Evolutionary conservation across 1,139 yeast genomes (phyloP).

Genomic region (Candida sp.): DNA sequence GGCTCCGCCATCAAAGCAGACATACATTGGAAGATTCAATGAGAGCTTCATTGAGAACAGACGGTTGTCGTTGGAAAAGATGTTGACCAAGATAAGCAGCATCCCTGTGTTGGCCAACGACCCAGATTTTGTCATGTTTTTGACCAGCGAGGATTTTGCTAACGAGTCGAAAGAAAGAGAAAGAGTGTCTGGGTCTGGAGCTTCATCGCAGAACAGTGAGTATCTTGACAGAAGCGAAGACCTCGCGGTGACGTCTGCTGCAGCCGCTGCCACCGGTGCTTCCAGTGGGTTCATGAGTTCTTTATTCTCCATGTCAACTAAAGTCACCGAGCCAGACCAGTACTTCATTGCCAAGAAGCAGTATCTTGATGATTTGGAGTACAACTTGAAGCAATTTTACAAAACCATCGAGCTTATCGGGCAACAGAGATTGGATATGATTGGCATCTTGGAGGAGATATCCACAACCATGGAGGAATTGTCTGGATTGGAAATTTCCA

Average conservation of each 20-base stretch:
- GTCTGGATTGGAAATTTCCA: slow-evolving; percentile 78
- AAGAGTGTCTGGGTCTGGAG: slow-evolving; percentile 55
- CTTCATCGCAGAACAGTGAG: slow-evolving; percentile 49
- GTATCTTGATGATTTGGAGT: slow-evolving; percentile 74
- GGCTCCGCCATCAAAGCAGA: slow-evolving; percentile 97
- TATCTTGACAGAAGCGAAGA: slow-evolving; percentile 37
- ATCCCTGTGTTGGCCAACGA: slow-evolving; percentile 67
- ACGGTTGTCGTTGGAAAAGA: slow-evolving; percentile 83
- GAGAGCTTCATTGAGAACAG: slow-evolving; percentile 89
- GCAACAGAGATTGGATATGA: slow-evolving; percentile 75
- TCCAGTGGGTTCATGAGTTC: slow-evolving; percentile 68
- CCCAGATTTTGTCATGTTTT: slow-evolving; percentile 75
- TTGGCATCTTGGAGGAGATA: slow-evolving; percentile 45
- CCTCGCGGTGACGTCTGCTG: slow-evolving; percentile 19
- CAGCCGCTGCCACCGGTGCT: slow-evolving; percentile 21
- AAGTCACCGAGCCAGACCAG: slow-evolving; percentile 78
- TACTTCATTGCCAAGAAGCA: slow-evolving; percentile 73
- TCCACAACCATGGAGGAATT: slow-evolving; percentile 71
- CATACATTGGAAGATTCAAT: slow-evolving; percentile 81
- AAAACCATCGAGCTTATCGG: slow-evolving; percentile 78
- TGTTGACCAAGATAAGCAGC: slow-evolving; percentile 73
- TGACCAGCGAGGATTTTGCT: slow-evolving; percentile 73
- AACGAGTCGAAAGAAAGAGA: slow-evolving; percentile 70
- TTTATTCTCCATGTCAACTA: slow-evolving; percentile 58
- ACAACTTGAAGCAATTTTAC: slow-evolving; percentile 70